Conservation (phyloP, 2,329 filamentous ascomycete species). For the Plenodomus tracheiphilus region DNA sequence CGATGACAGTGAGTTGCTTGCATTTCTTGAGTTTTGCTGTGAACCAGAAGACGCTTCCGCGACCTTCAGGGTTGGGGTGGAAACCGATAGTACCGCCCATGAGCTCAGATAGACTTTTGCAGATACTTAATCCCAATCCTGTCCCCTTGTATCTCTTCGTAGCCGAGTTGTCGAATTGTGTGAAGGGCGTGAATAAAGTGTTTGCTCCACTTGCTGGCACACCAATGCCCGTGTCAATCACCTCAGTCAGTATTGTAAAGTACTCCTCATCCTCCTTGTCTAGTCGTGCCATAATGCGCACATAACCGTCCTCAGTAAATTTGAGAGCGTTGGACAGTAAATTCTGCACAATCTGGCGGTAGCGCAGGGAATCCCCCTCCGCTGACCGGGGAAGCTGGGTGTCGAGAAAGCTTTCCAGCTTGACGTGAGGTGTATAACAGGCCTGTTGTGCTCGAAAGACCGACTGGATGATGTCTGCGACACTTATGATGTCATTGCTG, state of each 20-base stretch:
- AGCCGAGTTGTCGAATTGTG: slow-evolving; percentile 58
- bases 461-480: slow-evolving; percentile 52
- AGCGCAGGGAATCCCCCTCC: slow-evolving; percentile 62
- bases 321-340: slow-evolving; percentile 64
- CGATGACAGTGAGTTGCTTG: slow-evolving; percentile 21
- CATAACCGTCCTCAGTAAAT: slow-evolving; percentile 61
- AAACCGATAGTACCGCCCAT: slow-evolving; percentile 60
- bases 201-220: slow-evolving; percentile 51
- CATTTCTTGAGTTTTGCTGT: slow-evolving; percentile 44
- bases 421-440: slow-evolving; percentile 52
- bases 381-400: slow-evolving; percentile 54
- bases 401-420: slow-evolving; percentile 51
- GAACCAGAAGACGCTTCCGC: slow-evolving; percentile 58
- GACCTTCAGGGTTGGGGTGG: slow-evolving; percentile 50
- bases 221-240: slow-evolving; percentile 60
- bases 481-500: slow-evolving; percentile 56
- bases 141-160: slow-evolving; percentile 60
- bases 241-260: slow-evolving; percentile 56
- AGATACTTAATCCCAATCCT: slow-evolving; percentile 61
- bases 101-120: slow-evolving; percentile 59
- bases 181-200: slow-evolving; percentile 60
- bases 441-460: slow-evolving; percentile 57
- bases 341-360: slow-evolving; percentile 66
- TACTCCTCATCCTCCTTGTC: slow-evolving; percentile 47
- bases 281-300: slow-evolving; percentile 51